Base-by-base conservation (phyloP, 192 early-diverging fungal genomes). In the Rhizoclosmatium globosum region DNA sequence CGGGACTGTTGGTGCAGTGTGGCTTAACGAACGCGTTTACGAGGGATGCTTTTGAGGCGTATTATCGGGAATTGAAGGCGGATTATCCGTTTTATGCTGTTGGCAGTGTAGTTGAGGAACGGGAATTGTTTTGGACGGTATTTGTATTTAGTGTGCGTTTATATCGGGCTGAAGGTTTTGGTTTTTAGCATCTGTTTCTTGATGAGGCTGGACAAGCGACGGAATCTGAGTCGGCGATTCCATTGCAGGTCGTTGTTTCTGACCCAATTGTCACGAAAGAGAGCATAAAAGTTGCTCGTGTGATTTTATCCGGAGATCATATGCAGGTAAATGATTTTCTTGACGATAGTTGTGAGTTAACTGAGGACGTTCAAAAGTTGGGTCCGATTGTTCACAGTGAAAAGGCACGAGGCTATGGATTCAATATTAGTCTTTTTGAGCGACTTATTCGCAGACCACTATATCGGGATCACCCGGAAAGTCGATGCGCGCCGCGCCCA, bases 171-270 rank as follows among this genome's bases (percentile, higher is more conserved):
- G 39, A 11, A 38, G 13, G 4, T 45, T 69, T 46, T 47, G 56
- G 42, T 61, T 82, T 79, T 75, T 83, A 86, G 9, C 89, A 91
- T 53, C 58, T 88, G 13, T 71, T 91, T 62, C 81, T 91, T 43
- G 89, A 91, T 79, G 89, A 91, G 56, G 86, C 85, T 21, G 89
- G 83, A 4, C 89, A 91, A 50, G 88, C 89, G 0, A 80, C 86
- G 47, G 89, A 91, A 64, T 82, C 88, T 0, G 89, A 91, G 39
- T 83, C 83, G 1, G 60, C 81, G 38, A 82, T 89, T 47, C 85
- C 88, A 2, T 61, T 91, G 44, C 81, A 81, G 2, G 76, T 84
- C 57, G 68, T 89, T 61, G 56, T 82, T 42, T 69, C 71, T n/a
- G 82, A 68, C 4, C 53, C 56, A 15, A 9, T 67, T 4, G 56